A percentile compares a stretch with the other conserved stretches of the same genome.
phyloP scores from a whole-genome alignment of 257 asterid species.

The Solanum microdontum region DNA sequence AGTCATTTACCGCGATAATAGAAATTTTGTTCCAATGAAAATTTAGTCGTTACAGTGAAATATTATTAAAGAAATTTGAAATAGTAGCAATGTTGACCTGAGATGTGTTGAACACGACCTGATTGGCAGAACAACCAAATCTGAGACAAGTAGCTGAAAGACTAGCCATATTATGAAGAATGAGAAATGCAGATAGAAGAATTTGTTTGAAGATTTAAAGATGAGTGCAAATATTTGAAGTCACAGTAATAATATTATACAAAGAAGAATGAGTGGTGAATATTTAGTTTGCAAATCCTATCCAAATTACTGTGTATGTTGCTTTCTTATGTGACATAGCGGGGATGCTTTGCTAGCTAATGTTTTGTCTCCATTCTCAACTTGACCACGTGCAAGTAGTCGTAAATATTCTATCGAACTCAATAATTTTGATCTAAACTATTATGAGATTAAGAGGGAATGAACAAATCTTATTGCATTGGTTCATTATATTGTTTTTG shows the following conservation, averaged over 20 bases:
- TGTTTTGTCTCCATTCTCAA: neutral
- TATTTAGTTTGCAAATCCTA: neutral
- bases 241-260: neutral
- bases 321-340: neutral
- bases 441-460: neutral
- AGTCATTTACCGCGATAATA: too few relatives aligned
- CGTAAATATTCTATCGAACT: fast-evolving
- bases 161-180: slow-evolving; percentile 26
- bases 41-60: neutral
- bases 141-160: slow-evolving; percentile 39
- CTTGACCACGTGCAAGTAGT: neutral
- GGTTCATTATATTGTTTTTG: neutral
- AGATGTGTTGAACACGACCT: slow-evolving; percentile 6
- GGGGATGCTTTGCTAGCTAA: neutral
- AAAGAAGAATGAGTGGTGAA: neutral
- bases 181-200: neutral
- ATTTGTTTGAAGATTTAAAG: neutral
- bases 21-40: neutral
- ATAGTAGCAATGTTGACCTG: slow-evolving; percentile 12
- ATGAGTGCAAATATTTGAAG: neutral
- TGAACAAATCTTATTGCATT: neutral
- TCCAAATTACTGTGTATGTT: neutral
- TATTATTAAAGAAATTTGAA: neutral
- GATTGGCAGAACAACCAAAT: slow-evolving; percentile 17
- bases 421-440: neutral